Evolutionary conservation across 768 basidiomycete genomes (phyloP), one percentile per base, ranked within the genome.

Genomic region (Tremella mesenterica): DNA sequence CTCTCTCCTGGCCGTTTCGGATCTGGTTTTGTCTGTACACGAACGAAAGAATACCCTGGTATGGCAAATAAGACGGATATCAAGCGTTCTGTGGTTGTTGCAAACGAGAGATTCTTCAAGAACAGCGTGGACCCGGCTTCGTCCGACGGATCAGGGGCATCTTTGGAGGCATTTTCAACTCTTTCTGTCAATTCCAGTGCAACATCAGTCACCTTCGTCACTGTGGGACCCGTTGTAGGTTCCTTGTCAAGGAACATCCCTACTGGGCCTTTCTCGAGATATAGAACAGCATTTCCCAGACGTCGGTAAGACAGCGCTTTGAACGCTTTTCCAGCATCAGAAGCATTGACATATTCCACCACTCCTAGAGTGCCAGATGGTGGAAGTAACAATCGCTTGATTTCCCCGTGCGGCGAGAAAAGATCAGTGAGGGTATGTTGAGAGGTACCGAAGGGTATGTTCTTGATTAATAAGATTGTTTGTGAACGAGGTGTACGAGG

Each of bases 21-120:
- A 72, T 93, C 87, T 0, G 85, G 82, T 71, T 95, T 96, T 30
- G 83, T 92, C 71, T 96, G 89, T 5, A 96, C 81, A 14, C 87
- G 84, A 20, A 90, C 87, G 67, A 92, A 96, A 0, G 80, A 77
- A 72, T 89, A 95, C 7, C 80, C 83, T 2, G 87, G 83, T 0
- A 97, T 77, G 55, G 83, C 78, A 28, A 81, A 78, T 68, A 93
- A 87, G 29, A 85, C 78, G 43, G 81, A 77, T 3, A 75, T 75
- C 13, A 99, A 78, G 21, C 83, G 79, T 53, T 85, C 84, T 28
- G 83, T 76, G 0, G 88, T 85, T 28, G 92, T 96, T n/a, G 81
- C 77, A 75, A 96, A 97, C n/a, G 88, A 79, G 36, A 99, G 76
- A 64, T 96, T 96, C 81, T 96, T 96, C 73, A 96, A 78, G 72